Conservation (phyloP, 2,329 filamentous ascomycete genomes). For the Rhinocladiella similis region DNA sequence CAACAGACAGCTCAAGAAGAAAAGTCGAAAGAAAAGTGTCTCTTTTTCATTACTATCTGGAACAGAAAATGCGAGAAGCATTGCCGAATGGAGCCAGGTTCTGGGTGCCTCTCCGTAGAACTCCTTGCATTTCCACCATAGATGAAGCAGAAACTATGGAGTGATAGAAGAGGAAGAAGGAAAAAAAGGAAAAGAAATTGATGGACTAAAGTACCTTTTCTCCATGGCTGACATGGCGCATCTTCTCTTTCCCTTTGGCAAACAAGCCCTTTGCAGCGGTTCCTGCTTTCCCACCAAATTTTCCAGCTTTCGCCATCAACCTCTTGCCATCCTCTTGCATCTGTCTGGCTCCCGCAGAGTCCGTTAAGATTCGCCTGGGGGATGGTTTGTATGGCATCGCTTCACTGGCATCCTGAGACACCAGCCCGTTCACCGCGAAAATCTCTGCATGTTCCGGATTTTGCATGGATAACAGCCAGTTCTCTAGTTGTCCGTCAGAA, state of each 20-base stretch:
- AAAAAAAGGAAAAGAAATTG: slow-evolving; percentile 37
- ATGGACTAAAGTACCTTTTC: slow-evolving; percentile 85
- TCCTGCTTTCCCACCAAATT: slow-evolving; percentile 66
- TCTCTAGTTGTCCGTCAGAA: slow-evolving; percentile 72
- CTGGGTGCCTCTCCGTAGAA: slow-evolving; percentile 7
- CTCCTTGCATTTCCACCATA: slow-evolving; percentile 7
- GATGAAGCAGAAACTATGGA: slow-evolving; percentile 13
- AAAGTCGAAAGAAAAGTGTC: slow-evolving; percentile 10
- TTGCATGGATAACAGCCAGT: slow-evolving; percentile 51
- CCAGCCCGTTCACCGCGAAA: slow-evolving; percentile 36
- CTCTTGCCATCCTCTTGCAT: slow-evolving; percentile 86
- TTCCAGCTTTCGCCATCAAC: slow-evolving; percentile 77
- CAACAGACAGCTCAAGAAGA: slow-evolving; percentile 17
- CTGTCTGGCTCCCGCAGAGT: slow-evolving; percentile 45
- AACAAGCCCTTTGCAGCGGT: slow-evolving; percentile 89
- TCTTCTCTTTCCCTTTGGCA: slow-evolving; percentile 85
- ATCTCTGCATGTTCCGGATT: slow-evolving; percentile 56
- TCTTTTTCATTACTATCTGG: slow-evolving; percentile 26
- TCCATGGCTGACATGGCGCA: slow-evolving; percentile 60
- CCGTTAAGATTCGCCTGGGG: slow-evolving; percentile 18
- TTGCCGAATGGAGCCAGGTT: slow-evolving; percentile 6
- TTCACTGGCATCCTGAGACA: slow-evolving; percentile 18
- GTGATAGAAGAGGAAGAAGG: slow-evolving; percentile 9
- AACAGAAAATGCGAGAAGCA: background rate
- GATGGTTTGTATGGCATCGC: slow-evolving; percentile 12